Evolutionary conservation across 345 rosid species (phyloP).

Genomic region (Nephelium lappaceum): DNA sequence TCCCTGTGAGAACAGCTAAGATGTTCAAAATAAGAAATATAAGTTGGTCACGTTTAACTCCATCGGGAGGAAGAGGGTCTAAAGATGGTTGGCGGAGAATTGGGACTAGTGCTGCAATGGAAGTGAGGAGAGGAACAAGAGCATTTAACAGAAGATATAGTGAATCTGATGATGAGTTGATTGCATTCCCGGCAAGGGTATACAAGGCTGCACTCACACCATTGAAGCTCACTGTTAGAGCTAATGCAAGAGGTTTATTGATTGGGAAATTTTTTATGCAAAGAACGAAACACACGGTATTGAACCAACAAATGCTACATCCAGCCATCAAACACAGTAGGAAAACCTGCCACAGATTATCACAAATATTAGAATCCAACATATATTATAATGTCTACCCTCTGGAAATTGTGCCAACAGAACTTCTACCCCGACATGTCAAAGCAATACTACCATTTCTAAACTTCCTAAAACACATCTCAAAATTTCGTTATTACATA

Average conservation of each 20-base stretch:
- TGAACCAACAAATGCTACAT: constrained; percentile 96
- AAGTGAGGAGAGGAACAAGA: constrained; percentile 62
- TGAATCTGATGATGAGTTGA: constrained; percentile 50
- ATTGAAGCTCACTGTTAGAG: constrained; percentile 91
- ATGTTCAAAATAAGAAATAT: constrained; percentile 72
- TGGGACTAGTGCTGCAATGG: constrained; percentile 64
- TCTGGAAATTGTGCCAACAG: too few relatives aligned
- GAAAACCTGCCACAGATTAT: constrained; percentile 56
- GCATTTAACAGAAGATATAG: constrained; percentile 84
- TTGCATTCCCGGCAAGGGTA: constrained; percentile 72
- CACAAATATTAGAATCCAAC: not conserved
- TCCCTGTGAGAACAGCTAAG: constrained; percentile 70
- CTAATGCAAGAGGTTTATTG: constrained; percentile 76
- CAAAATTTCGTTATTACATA: too few relatives aligned
- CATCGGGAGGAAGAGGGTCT: constrained; percentile 73
- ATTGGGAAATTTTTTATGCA: constrained; percentile 85
- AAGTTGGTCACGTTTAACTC: constrained; percentile 67
- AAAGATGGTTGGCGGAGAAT: constrained; percentile 85
- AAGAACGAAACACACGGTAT: constrained; percentile 91
- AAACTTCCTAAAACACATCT: too few relatives aligned
- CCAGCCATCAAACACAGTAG: constrained; percentile 84
- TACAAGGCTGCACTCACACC: constrained; percentile 94
- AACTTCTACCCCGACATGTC: too few relatives aligned
- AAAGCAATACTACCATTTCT: too few relatives aligned
- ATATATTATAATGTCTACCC: too few relatives aligned